A percentile compares a stretch with the other conserved stretches of the same genome.
phyloP scores from a whole-genome alignment of 768 basidiomycete species.

The Boletales sp. region DNA sequence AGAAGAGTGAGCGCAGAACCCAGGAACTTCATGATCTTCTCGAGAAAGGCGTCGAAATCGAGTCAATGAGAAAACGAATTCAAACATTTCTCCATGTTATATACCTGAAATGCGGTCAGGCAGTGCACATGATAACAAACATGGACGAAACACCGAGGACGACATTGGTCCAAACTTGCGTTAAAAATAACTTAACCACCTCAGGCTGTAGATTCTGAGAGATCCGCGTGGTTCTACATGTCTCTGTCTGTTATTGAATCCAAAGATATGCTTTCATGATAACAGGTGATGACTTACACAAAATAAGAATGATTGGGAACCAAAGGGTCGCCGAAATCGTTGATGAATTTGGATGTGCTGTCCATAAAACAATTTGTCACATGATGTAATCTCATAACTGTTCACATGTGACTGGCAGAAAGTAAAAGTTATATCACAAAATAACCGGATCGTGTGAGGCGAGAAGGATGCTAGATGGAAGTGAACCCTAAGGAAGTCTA shows the following conservation, averaged over 20 bases:
- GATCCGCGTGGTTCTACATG: background rate
- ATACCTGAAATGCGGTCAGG: slow-evolving; percentile 45
- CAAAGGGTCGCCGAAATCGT: background rate
- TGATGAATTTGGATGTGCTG: background rate
- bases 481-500: no score
- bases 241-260: background rate
- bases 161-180: background rate
- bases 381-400: background rate
- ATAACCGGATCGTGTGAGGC: no score
- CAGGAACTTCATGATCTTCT: slow-evolving; percentile 2
- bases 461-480: no score
- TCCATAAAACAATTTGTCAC: background rate
- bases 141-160: slow-evolving; percentile 6
- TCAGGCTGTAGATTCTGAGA: background rate
- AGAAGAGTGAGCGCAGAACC: background rate
- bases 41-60: background rate
- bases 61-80: background rate
- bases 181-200: background rate
- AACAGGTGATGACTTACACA: background rate
- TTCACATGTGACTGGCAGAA: no score
- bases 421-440: no score
- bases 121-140: slow-evolving; percentile 42
- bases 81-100: background rate
- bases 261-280: background rate
- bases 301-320: no score